Base-by-base conservation (phyloP, 805 yeast genomes). In the Candida jianshihensis region DNA sequence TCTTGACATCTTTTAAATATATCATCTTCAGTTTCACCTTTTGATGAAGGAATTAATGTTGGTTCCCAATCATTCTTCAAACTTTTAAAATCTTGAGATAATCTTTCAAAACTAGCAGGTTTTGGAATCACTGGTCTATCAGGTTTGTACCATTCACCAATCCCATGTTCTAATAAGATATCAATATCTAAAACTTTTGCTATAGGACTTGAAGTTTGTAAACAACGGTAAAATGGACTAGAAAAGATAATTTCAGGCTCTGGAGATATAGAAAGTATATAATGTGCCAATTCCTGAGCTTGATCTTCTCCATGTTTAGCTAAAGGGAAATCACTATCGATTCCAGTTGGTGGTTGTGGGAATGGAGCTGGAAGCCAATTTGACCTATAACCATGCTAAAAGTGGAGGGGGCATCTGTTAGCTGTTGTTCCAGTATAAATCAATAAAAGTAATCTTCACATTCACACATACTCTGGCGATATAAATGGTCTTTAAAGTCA, bases 91-190 rank as follows among this genome's bases (percentile, higher is more conserved):
- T 74, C 75, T 28, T 58, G 51, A 27, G 64, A 56, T 46, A 87
- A 64, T 2, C 59, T 49, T 13, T 65, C 69, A 34, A 61, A 59
- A 16, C 67, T 56, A 0, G 82, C 87, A 1, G 96, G 89, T 19
- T 59, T 62, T 3, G 97, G 95, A 41, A 83, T 75, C 12, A 75
- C 64, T 1, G 66, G 66, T 48, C 96, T 66, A 30, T 73, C 74
- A n/a, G 75, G 76, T 48, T 75, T 74, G 53, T 83, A 90, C 95
- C 96, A 88, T 60, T 92, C 97, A 17, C 96, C 94, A 19, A 90
- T 68, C 1, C 97, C 97, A 36, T 79, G 62, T 49, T 92, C 98
- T 5, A 84, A 59, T 33, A 62, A 68, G 10, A 89, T 72, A 11
- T 76, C 74, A 25, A 83, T 47, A 5, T 68, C 76, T 13, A 87